These are phyloP conservation scores for Fremontodendron californicum DNA, from an alignment of 345 rosid genomes.

Conservation along the genomic window DNA sequence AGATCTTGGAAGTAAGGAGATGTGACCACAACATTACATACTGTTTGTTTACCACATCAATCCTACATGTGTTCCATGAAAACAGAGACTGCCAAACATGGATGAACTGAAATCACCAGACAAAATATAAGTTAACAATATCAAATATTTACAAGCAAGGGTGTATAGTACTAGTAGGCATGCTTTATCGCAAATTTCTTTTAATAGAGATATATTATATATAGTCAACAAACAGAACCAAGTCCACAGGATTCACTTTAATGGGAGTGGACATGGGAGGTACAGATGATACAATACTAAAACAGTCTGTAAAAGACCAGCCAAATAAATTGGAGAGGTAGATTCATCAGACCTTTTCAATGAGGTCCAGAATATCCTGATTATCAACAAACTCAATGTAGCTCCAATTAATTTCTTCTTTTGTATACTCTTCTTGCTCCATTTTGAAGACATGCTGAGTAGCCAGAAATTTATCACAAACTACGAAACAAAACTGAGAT, in stretches of 20 bases:
- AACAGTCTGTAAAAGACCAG: slow-evolving; percentile 8
- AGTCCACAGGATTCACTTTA: background rate
- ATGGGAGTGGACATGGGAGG: background rate
- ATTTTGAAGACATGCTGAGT: slow-evolving; percentile 97
- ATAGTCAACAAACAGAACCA: background rate
- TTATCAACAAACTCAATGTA: slow-evolving; percentile 97
- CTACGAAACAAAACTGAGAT: slow-evolving; percentile 19
- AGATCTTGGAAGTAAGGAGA: background rate
- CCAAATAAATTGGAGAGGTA: slow-evolving; percentile 16
- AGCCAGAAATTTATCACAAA: slow-evolving; percentile 22
- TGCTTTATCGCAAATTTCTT: background rate
- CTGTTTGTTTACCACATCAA: background rate
- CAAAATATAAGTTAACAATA: background rate
- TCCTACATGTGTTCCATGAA: background rate
- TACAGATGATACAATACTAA: slow-evolving; percentile 2
- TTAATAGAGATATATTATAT: background rate
- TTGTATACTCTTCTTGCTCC: slow-evolving; percentile 99
- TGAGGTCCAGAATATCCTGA: slow-evolving; percentile 90
- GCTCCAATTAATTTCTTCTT: slow-evolving; percentile 98
- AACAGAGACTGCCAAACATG: background rate
- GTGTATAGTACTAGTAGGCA: background rate
- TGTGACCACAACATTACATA: background rate
- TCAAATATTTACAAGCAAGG: background rate
- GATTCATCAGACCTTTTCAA: slow-evolving; percentile 72
- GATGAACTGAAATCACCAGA: background rate